Evolutionary conservation across 345 rosid genomes (phyloP).

Genomic region (Arabidopsis suecica): DNA sequence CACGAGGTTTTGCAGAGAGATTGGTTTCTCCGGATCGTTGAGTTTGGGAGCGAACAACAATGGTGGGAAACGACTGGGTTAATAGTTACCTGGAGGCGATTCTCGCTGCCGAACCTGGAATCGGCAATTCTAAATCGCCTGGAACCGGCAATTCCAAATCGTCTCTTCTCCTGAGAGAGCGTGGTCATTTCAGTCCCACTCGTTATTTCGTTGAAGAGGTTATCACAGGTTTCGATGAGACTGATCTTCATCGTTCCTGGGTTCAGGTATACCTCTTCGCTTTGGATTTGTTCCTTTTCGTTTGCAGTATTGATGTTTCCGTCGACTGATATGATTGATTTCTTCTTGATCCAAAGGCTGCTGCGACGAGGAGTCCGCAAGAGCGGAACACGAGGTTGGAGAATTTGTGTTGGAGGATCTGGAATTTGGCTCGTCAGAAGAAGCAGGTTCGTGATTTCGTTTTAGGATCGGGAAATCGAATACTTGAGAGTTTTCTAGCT

Average conservation of each 20-base stretch:
- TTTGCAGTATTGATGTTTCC: neutral
- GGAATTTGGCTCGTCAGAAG: conserved; percentile 90
- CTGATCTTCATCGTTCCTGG: conserved; percentile 95
- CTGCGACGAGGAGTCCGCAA: conserved; percentile 80
- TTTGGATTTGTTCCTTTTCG: neutral
- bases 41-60: neutral
- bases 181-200: conserved; percentile 80
- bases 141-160: conserved; percentile 21
- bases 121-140: too few species aligned
- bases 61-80: conserved; percentile 53
- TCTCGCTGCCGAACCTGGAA: conserved; percentile 42
- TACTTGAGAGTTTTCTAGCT: neutral
- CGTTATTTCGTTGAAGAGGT: conserved; percentile 83
- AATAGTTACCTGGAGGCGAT: conserved; percentile 50
- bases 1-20: neutral
- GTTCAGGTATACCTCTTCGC: conserved; percentile 49
- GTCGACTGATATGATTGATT: neutral
- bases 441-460: conserved; percentile 56
- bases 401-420: conserved; percentile 91
- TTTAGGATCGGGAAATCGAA: neutral
- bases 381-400: conserved; percentile 88
- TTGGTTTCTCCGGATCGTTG: neutral
- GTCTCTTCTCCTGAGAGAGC: conserved; percentile 74
- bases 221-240: conserved; percentile 81
- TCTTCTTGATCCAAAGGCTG: conserved; percentile 51